Base-by-base conservation (phyloP, 2,329 filamentous ascomycete species). In the Verruconis gallopava region DNA sequence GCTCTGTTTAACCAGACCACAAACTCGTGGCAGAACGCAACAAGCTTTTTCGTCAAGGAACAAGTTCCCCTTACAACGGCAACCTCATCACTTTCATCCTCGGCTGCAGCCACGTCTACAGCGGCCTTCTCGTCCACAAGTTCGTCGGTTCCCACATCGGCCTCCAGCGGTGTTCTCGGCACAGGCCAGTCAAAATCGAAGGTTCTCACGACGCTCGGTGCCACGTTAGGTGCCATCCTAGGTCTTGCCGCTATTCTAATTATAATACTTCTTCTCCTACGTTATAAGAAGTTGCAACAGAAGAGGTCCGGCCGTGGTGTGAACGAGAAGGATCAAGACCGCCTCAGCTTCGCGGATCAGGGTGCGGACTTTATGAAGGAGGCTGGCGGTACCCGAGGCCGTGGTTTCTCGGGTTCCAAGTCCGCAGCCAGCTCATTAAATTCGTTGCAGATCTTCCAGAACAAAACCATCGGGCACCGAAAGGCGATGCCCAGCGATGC, bases 171-270 rank as follows among this genome's bases (percentile, higher is more conserved):
- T 20, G 56, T 55, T 32, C 50, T 45, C 25, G 48, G 54, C 30
- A 53, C 53, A 18, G 52, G 48, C 46, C 57, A 56, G 45, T 59
- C 57, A 47, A 61, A 69, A 48, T 52, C 55, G 65, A 71, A 60
- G 50, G 76, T 61, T 54, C 49, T 69, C 42, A 63, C 76, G 5
- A 80, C 94, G 20, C 70, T 95, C 1, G 88, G 84, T 22, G 83
- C 84, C 39, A 83, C 83, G 0, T 69, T 96, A 1, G 86, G 88
- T 11, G 77, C 79, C n/a, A 77, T 94, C 17, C 73, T 83, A 40
- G 85, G 82, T 14, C 65, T 85, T 40, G 77, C 81, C 15, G 62
- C 77, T 1, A 55, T 94, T 4, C 65, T 93, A n/a, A 68, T 82
- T 19, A 57, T 83, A 1, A 56, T 85, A n/a, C 69, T 95, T 15